Percentiles rank a stretch among this genome's conserved stretches.
Conservation (phyloP, 2,329 filamentous ascomycete species). For the Nothophaeocryptopus gaeumannii region DNA sequence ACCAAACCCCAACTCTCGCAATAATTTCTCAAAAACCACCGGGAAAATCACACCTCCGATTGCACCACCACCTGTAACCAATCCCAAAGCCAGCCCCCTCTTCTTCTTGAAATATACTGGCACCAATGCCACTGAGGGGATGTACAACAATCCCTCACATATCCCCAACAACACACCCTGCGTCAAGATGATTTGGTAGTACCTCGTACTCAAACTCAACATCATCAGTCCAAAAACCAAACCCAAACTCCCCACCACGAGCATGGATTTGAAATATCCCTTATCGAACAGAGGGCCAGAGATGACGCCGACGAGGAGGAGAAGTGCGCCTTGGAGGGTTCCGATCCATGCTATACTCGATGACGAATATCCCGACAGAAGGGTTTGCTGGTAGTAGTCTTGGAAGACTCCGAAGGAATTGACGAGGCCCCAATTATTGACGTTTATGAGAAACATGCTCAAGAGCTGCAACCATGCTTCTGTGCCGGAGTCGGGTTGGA, state of each 20-base stretch:
- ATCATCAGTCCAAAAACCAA: conserved; percentile 34
- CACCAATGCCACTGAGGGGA: conserved; percentile 60
- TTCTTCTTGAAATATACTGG: conserved; percentile 61
- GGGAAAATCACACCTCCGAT: conserved; percentile 55
- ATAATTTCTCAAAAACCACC: conserved; percentile 47
- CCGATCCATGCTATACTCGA: conserved; percentile 47
- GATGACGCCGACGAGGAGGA: conserved; percentile 38
- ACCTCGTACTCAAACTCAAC: conserved; percentile 36
- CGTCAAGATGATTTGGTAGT: conserved; percentile 47
- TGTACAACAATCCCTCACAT: conserved; percentile 52
- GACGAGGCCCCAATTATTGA: conserved; percentile 44
- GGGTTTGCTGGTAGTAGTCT: conserved; percentile 42
- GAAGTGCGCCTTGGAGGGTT: conserved; percentile 42
- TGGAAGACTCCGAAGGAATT: conserved; percentile 48
- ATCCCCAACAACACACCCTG: conserved; percentile 43
- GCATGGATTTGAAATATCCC: conserved; percentile 40
- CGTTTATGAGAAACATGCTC: conserved; percentile 43
- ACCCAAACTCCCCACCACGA: conserved; percentile 52
- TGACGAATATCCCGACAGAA: conserved; percentile 35
- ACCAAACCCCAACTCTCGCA: conserved; percentile 49
- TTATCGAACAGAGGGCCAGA: conserved; percentile 38
- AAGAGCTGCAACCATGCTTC: conserved; percentile 46
- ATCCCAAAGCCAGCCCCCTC: conserved; percentile 55
- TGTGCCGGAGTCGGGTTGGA: conserved; percentile 40
- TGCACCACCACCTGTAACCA: conserved; percentile 56